phyloP scores from a whole-genome alignment of 306 rosid genomes.

The Rosa persica region DNA sequence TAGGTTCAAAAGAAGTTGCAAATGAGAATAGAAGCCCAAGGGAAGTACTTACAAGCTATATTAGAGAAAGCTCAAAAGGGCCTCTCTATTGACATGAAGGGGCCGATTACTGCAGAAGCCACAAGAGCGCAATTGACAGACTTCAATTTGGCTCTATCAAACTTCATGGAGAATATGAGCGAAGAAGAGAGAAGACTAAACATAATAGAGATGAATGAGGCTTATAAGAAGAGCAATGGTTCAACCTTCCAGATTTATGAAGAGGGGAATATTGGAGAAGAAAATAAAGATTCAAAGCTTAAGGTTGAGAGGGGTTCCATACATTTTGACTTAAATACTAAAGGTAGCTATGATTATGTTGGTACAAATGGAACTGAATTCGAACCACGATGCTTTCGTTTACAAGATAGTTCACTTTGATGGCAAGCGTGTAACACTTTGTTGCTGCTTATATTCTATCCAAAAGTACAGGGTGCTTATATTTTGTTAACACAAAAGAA shows the following conservation, averaged over 20 bases:
- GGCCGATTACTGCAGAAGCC: conserved; percentile 42
- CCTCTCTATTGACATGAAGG: conserved; percentile 54
- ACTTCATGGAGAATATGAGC: conserved; percentile 64
- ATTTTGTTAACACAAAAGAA: not conserved
- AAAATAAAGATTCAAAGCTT: conserved; percentile 42
- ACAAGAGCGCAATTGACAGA: conserved; percentile 60
- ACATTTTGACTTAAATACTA: conserved; percentile 71
- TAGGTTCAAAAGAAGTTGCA: conserved; percentile 79
- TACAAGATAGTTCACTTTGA: conserved; percentile 37
- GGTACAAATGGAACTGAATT: conserved; percentile 53
- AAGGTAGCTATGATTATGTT: conserved; percentile 58
- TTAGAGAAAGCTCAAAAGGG: conserved; percentile 80
- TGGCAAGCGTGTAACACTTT: not conserved
- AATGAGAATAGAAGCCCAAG: conserved; percentile 91
- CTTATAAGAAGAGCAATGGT: conserved; percentile 31
- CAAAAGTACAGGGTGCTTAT: not conserved
- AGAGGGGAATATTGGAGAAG: conserved; percentile 35
- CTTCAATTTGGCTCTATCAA: conserved; percentile 65
- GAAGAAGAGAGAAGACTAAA: conserved; percentile 51
- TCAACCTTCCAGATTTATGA: conserved; percentile 43
- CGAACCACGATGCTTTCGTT: conserved; percentile 51
- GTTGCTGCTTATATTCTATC: conserved; percentile 6
- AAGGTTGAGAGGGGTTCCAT: conserved; percentile 48
- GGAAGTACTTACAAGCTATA: conserved; percentile 73
- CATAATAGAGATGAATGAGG: conserved; percentile 34